A percentile compares a stretch with the other conserved stretches of the same genome.
phyloP scores from a whole-genome alignment of 345 rosid species.

The Eutrema japonicum region DNA sequence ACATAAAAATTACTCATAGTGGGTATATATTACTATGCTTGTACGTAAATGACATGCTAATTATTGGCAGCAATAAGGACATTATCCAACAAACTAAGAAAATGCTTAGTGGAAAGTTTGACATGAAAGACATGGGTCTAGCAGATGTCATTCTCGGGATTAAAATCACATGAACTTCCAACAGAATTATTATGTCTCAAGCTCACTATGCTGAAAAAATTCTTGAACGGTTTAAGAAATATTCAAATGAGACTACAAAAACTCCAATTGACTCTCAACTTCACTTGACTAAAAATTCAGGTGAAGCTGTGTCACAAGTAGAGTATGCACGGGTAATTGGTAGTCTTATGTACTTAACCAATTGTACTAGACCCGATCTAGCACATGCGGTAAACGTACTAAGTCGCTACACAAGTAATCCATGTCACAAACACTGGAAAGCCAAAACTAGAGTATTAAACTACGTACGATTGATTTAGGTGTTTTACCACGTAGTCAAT shows the following conservation, averaged over 20 bases:
- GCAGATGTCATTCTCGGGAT: not conserved
- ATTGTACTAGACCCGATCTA: not conserved
- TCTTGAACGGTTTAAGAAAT: conserved; percentile 18
- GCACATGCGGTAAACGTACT: not conserved
- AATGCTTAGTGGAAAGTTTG: too few relatives aligned
- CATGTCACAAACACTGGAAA: too few relatives aligned
- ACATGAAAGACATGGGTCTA: too few relatives aligned
- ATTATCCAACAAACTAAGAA: too few relatives aligned
- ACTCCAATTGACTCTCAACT: not conserved
- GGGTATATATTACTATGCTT: not conserved
- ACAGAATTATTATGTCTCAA: accelerated
- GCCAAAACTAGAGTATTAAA: too few relatives aligned
- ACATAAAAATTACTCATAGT: not conserved
- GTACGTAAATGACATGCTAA: not conserved
- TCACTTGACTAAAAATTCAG: not conserved
- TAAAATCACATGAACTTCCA: not conserved
- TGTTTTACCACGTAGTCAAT: too few relatives aligned
- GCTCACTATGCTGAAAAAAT: not conserved
- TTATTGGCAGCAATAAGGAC: too few relatives aligned
- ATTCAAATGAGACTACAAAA: conserved; percentile 23
- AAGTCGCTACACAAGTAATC: too few relatives aligned
- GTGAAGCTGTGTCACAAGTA: too few relatives aligned
- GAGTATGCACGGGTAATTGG: not conserved
- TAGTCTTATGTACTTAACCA: not conserved
- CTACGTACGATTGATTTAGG: too few relatives aligned